Evolutionary conservation across 1,284 basidiomycete species (phyloP), one percentile per base, ranked within the genome.

Genomic region (Paramarasmius palmivorus): DNA sequence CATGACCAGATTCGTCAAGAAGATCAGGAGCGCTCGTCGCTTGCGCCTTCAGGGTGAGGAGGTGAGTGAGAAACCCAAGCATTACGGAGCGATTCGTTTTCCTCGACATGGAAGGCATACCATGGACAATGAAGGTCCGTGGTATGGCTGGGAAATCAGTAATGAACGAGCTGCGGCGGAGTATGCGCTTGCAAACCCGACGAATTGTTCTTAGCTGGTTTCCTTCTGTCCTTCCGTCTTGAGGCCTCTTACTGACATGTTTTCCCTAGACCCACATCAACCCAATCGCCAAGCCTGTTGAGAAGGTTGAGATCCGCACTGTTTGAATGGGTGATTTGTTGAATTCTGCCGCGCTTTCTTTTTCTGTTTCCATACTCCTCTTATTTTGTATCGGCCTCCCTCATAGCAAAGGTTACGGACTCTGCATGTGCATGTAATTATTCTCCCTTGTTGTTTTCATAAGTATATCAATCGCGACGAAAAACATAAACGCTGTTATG

Each of bases 1-100:
- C 49, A 66, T 75, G 45, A 65, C 73, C 48, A 71, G 70, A 62
- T 34, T 45, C 40, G 52, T 23, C 35, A 56, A 47, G 35, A 49
- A 23, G 22, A n/a, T 50, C 22, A 53, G 45, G 42, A 44, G 45
- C 17, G 17, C 52, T n/a, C 55, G 55, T 15, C 52, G 44, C 23
- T 48, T 56, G 12, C 51, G 48, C 10, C 51, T 56, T 23, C 46
- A 56, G 25, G 55, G 55, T 19, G 40, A 50, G 19, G 55, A 56
- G 50, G 54, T 55, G 29, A 50, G 42, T 23, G 19, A 41, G 29
- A 32, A 32, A 12, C 29, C 29, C 29, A 32, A 32, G 29, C 6
- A 12, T 32, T 32, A 32, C 29, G 29, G 29, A 12, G 12, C 29
- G 29, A 32, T 32, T 32, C 29, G 29, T n/a, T n/a, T n/a, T n/a